These are phyloP conservation scores for Paxillus involutus DNA, from an alignment of 768 basidiomycete species.

Conservation along the genomic window DNA sequence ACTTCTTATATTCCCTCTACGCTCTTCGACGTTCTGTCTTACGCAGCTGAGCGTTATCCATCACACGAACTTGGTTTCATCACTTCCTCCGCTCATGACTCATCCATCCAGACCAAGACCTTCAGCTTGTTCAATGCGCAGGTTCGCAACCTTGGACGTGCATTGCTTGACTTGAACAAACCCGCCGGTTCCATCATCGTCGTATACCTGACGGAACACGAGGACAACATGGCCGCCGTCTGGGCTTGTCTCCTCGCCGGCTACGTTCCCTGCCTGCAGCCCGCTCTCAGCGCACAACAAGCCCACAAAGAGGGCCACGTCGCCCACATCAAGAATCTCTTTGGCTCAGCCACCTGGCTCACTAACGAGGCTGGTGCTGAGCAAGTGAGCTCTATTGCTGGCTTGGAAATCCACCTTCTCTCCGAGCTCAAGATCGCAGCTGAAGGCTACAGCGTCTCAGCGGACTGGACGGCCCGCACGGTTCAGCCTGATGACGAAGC, in stretches of 20 bases:
- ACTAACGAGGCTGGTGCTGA: conserved; percentile 25
- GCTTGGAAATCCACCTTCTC: conserved; percentile 25
- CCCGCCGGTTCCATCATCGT: conserved; percentile 26
- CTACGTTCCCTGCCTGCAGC: conserved; percentile 31
- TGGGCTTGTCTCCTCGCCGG: conserved; percentile 33
- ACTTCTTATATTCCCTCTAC: conserved; percentile 17
- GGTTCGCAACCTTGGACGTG: conserved; percentile 17
- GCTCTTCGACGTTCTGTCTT: conserved; percentile 19
- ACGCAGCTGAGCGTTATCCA: conserved; percentile 20
- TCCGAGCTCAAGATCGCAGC: conserved; percentile 22
- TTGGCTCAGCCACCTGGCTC: conserved; percentile 21
- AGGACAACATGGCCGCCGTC: conserved; percentile 33
- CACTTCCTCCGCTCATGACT: conserved; percentile 25
- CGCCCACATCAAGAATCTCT: conserved; percentile 19
- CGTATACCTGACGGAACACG: conserved; percentile 31
- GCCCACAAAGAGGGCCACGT: conserved; percentile 28
- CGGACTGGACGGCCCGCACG: conserved; percentile 10
- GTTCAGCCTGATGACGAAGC: conserved; percentile 26
- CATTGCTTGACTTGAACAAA: conserved; percentile 17
- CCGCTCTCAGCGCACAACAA: conserved; percentile 33
- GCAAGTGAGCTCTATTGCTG: conserved; percentile 18
- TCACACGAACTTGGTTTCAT: conserved; percentile 23
- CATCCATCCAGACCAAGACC: conserved; percentile 17
- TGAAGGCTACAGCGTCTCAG: conserved; percentile 3
- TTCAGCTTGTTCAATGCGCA: conserved; percentile 18